Evolutionary conservation across 306 rosid species (phyloP), one percentile per base, ranked within the genome.

Genomic region (Psophocarpus tetragonolobus): DNA sequence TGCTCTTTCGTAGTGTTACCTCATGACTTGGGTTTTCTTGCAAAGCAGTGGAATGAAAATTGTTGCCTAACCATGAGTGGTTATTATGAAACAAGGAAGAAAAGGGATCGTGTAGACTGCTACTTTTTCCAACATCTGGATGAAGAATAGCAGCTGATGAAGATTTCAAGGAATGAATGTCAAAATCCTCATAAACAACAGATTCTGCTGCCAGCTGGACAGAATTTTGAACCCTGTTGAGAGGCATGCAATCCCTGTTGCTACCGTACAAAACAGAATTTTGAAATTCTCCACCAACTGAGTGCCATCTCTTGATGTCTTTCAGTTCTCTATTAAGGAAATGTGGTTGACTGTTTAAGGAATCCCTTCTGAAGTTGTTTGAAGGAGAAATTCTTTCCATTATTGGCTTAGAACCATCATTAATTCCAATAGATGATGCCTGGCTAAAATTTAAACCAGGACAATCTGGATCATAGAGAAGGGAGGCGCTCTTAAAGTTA

Each of bases 11-110:
- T 17, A 18, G 80, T 60, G 82, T 63, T 82, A 62, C 71, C 76
- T 77, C 83, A 68, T 61, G 73, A 63, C 44, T 77, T 18, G 44
- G 83, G 56, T 83, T 85, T 51, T 65, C 66, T 64, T n/a, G 80
- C 51, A 77, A 73, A 75, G 74, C 61, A 4, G 42, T 26, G 63
- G 74, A 66, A 78, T 76, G 75, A 57, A 39, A 42, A 50, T 29
- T 13, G 66, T 84, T 54, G 35, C 26, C 68, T 57, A 48, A 26
- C 75, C 32, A 57, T 69, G 88, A 83, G 50, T 75, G 60, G 76
- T 69, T 32, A 12, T 41, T 44, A 4, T 65, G 18, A 67, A 75
- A 69, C 60, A 74, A 9, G 7, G 78, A 62, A 71, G 86, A 53
- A 68, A 67, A 62, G 42, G 77, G 47, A 4, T 83, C 75, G 75